A percentile compares a stretch with the other conserved stretches of the same genome.
Conservation (phyloP, 2,329 filamentous ascomycete genomes). For the Xylariaceae sp. region DNA sequence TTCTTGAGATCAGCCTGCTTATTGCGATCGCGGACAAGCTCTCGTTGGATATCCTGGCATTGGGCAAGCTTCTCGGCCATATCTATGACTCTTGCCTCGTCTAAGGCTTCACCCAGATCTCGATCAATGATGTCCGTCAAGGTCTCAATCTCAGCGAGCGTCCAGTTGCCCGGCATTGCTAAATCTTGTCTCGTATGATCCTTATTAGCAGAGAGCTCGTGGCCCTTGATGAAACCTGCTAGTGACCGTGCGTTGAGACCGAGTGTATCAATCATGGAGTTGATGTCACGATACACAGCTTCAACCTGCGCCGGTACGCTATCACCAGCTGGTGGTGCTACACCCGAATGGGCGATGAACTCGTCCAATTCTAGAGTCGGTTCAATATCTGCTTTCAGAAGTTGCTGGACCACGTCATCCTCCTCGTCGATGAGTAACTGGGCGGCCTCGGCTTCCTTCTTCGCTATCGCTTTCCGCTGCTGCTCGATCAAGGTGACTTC, state of each 20-base stretch:
- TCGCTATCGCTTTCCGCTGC: slow-evolving; percentile 55
- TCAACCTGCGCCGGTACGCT: slow-evolving; percentile 66
- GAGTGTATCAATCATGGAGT: slow-evolving; percentile 91
- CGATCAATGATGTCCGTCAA: slow-evolving; percentile 66
- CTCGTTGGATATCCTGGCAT: slow-evolving; percentile 68
- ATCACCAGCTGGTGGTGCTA: slow-evolving; percentile 55
- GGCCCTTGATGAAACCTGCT: slow-evolving; percentile 66
- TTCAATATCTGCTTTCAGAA: slow-evolving; percentile 62
- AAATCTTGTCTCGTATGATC: slow-evolving; percentile 68
- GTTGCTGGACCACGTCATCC: slow-evolving; percentile 66
- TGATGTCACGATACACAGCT: slow-evolving; percentile 76
- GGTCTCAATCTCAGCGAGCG: slow-evolving; percentile 73
- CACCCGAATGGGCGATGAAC: slow-evolving; percentile 66
- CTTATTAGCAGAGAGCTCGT: slow-evolving; percentile 58
- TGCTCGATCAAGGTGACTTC: slow-evolving; percentile 54
- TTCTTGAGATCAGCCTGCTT: slow-evolving; percentile 80
- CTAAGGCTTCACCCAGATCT: slow-evolving; percentile 65
- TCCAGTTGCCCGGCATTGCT: slow-evolving; percentile 69
- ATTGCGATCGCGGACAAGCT: slow-evolving; percentile 71
- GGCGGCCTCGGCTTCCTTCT: slow-evolving; percentile 59
- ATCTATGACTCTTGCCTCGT: slow-evolving; percentile 68
- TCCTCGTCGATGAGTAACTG: slow-evolving; percentile 67
- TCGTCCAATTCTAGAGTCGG: slow-evolving; percentile 66
- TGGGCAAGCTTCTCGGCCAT: slow-evolving; percentile 69
- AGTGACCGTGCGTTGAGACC: slow-evolving; percentile 79